Evolutionary conservation across 106 monocot species (phyloP).

Genomic region (Phalaenopsis equestris): DNA sequence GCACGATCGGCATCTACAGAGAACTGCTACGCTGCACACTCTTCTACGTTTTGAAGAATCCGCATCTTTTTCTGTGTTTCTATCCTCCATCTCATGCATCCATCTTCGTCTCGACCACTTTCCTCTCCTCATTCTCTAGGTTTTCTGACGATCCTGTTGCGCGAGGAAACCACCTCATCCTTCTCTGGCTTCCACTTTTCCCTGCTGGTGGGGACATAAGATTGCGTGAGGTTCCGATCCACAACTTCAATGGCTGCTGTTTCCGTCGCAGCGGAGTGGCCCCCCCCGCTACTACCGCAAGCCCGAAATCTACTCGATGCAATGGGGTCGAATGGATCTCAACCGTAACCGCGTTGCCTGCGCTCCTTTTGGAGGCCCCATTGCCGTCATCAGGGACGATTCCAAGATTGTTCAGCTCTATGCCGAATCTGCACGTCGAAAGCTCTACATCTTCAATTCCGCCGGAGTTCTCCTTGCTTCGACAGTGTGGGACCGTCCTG

Average conservation of each 20-base stretch:
- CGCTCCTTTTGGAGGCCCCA: slow-evolving; percentile 88
- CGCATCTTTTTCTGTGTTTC: neutral
- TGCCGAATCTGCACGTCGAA: slow-evolving; percentile 84
- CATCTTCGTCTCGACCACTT: neutral
- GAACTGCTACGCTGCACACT: too few species aligned
- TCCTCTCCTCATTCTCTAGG: neutral
- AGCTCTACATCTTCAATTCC: slow-evolving; percentile 76
- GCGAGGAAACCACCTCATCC: neutral
- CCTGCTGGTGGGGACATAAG: neutral
- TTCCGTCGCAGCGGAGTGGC: slow-evolving; percentile 96
- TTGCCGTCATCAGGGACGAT: slow-evolving; percentile 94
- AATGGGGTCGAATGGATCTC: slow-evolving; percentile 71
- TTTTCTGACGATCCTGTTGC: neutral
- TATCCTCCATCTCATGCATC: neutral
- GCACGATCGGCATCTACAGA: too few species aligned
- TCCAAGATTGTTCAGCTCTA: slow-evolving; percentile 92
- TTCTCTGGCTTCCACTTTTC: neutral
- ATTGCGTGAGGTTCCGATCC: neutral
- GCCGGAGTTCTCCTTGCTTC: slow-evolving; percentile 65
- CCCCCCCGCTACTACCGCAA: slow-evolving; percentile 90
- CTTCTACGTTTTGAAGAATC: neutral
- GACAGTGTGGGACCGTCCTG: slow-evolving; percentile 64
- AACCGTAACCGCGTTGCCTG: slow-evolving; percentile 77
- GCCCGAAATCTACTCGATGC: slow-evolving; percentile 61
- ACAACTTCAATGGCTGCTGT: slow-evolving; percentile 37